Percentiles rank a stretch among this genome's conserved stretches.
Conservation (phyloP, 768 basidiomycete genomes). For the Termitomyces sp. region DNA sequence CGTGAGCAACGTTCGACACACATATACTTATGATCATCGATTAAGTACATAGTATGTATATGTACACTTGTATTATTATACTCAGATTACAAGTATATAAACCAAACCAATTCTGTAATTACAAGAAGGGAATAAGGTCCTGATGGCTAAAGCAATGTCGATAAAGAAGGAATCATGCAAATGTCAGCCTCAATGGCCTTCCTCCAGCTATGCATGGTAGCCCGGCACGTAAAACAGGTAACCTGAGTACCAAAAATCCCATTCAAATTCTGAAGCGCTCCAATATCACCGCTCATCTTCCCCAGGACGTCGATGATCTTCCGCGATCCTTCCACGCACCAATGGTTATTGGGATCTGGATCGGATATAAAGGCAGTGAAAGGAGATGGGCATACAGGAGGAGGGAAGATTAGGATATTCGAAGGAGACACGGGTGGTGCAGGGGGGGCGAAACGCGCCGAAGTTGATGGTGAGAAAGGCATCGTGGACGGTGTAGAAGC, state of each 20-base stretch:
- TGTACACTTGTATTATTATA: no score
- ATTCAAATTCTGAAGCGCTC: background rate
- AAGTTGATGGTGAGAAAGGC: background rate
- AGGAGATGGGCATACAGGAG: background rate
- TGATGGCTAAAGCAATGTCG: background rate
- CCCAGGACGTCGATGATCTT: background rate
- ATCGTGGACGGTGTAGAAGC: background rate
- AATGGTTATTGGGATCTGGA: background rate
- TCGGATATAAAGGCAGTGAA: background rate
- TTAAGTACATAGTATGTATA: no score
- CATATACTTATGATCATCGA: no score
- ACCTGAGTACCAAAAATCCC: background rate
- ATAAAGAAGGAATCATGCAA: background rate
- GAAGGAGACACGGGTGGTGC: background rate
- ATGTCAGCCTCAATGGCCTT: background rate
- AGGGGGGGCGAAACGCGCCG: background rate
- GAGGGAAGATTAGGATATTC: background rate
- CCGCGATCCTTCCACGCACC: background rate
- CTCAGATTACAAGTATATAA: no score
- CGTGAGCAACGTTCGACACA: no score
- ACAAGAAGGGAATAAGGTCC: background rate
- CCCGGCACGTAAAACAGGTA: background rate
- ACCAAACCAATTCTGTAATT: no score
- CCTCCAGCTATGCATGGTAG: no score
- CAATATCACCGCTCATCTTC: background rate